phyloP scores from a whole-genome alignment of 1,284 basidiomycete species.

The Malassezia psittaci region DNA sequence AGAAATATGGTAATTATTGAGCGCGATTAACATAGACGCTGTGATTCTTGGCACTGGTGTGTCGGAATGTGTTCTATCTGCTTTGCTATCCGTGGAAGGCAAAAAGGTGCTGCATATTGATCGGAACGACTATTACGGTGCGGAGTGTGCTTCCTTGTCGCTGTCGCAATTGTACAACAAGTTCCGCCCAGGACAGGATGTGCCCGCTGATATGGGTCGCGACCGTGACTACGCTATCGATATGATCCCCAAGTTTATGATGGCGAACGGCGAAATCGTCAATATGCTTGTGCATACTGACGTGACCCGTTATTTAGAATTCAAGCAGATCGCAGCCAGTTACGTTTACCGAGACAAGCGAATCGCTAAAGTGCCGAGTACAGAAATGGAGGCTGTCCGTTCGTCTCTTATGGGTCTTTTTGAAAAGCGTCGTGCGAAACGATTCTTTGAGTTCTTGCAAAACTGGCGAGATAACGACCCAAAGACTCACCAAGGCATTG shows the following conservation, averaged over 20 bases:
- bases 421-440: slow-evolving; percentile 95
- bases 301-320: slow-evolving; percentile 96
- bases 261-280: slow-evolving; percentile 93
- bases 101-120: slow-evolving; percentile 99
- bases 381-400: slow-evolving; percentile 91
- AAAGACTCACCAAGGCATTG: slow-evolving; percentile 66
- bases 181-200: slow-evolving; percentile 58
- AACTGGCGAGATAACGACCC: slow-evolving; percentile 89
- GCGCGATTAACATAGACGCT: slow-evolving; percentile 23
- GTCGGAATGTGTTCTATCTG: slow-evolving; percentile 93
- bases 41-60: slow-evolving; percentile 68
- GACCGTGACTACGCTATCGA: slow-evolving; percentile 47
- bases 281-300: slow-evolving; percentile 98
- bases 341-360: slow-evolving; percentile 93
- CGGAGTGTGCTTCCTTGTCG: slow-evolving; percentile 92
- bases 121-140: slow-evolving; percentile 96
- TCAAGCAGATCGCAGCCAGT: slow-evolving; percentile 98
- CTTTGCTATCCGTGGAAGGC: slow-evolving; percentile 79
- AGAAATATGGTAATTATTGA: slow-evolving; percentile 32
- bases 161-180: slow-evolving; percentile 95
- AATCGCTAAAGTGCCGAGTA: slow-evolving; percentile 96
- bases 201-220: slow-evolving; percentile 52
- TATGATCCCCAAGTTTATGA: slow-evolving; percentile 57
- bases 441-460: slow-evolving; percentile 97
- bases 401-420: slow-evolving; percentile 95